phyloP scores from a whole-genome alignment of 176 grass and related monocot species.

The sorghum (Sorghum bicolor) region Sorghum_bicolor_NCBIv3 NC_012879.2:49921001-49921500 shows the following conservation, averaged over 20 bases:
- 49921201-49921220: constrained; percentile 3
- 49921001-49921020: background rate
- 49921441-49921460: background rate
- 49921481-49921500: background rate
- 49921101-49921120: background rate
- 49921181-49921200: background rate
- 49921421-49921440: constrained; percentile 45
- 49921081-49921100: too few relatives aligned
- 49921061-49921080: too few relatives aligned
- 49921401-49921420: constrained; percentile 95
- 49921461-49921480: background rate
- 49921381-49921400: constrained; percentile 82
- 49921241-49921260: background rate
- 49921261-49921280: background rate
- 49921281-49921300: background rate
- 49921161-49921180: background rate
- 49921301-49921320: constrained; percentile 2
- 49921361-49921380: constrained; percentile 92
- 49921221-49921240: background rate
- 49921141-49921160: background rate
- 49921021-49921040: background rate
- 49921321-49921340: background rate
- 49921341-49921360: constrained; percentile 59
- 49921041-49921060: background rate
- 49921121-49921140: background rate